Evolutionary conservation across 768 basidiomycete genomes (phyloP), one percentile per base, ranked within the genome.

Genomic region (Agrocybe pediades): DNA sequence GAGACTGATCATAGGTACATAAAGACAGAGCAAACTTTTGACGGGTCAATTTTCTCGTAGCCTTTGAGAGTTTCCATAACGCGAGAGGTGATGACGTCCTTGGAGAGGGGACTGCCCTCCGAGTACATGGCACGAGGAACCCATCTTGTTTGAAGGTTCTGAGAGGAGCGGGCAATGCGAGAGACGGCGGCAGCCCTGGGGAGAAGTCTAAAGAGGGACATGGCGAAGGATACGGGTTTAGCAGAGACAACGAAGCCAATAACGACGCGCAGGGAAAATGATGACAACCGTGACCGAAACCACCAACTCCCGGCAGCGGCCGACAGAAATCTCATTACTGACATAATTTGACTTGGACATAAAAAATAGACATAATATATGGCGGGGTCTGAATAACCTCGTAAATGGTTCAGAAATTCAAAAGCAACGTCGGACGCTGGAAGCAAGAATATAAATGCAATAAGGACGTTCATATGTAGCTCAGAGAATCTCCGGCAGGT

Each of bases 1-100:
- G 51, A 16, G 20, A 53, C 39, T 24, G 25, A 24, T 40, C 27
- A 36, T 36, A 40, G 30, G 44, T 41, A 20, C 33, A 53, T 43
- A 24, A 9, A 43, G 11, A 23, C 49, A 45, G 36, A 24, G 46
- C 62, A 24, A 53, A 84, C 93, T 79, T 94, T 94, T 41, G 77
- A 70, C 16, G 76, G 74, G 70, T 92, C 82, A 48, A 95, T 89
- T 75, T 94, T 94, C 71, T 95, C 94, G 69, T 93, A 95, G 19
- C 85, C 83, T 76, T 90, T 89, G 68, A 97, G 72, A 43, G 94
- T 87, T 55, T 93, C 90, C 54, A 92, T 67, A 46, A 97, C 83
- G 61, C 94, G 84, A 62, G 77, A 69, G 66, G 87, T 78, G 64
- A 97, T 89, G 61, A 77, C 76, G 41, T 86, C 82, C 67, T 79